These are phyloP conservation scores for Albophoma yamanashiensis DNA, from an alignment of 2,329 filamentous ascomycete species.

Conservation along the genomic window DNA sequence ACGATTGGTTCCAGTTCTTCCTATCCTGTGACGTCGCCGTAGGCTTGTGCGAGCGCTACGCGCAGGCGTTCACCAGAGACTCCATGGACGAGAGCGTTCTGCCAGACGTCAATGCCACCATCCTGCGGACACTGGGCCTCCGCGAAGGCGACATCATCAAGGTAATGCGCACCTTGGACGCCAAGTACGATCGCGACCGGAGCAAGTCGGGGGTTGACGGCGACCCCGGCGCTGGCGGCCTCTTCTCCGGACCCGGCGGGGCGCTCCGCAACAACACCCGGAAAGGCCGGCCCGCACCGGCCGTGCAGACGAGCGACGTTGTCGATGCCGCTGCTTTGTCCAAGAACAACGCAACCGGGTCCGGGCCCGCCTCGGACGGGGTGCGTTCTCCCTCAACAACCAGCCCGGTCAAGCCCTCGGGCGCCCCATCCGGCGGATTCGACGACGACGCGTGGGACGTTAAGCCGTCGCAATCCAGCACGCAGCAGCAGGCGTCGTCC, in stretches of 20 bases:
- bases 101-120: slow-evolving; percentile 74
- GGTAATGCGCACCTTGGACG: slow-evolving; percentile 81
- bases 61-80: slow-evolving; percentile 78
- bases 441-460: slow-evolving; percentile 98
- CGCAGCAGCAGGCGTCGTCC: slow-evolving; percentile 28
- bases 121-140: slow-evolving; percentile 79
- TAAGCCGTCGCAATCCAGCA: slow-evolving; percentile 54
- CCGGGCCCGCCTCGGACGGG: slow-evolving; percentile 10
- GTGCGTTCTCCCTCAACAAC: slow-evolving; percentile 10
- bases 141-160: slow-evolving; percentile 95
- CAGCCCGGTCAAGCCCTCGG: slow-evolving; percentile 17
- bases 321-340: slow-evolving; percentile 83
- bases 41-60: slow-evolving; percentile 88
- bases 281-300: slow-evolving; percentile 78
- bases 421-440: slow-evolving; percentile 48
- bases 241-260: slow-evolving; percentile 92
- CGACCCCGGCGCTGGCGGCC: slow-evolving; percentile 51
- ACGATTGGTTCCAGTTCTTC: slow-evolving; percentile 99
- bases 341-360: slow-evolving; percentile 32
- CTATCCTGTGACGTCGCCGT: slow-evolving; percentile 83
- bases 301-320: slow-evolving; percentile 75
- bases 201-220: slow-evolving; percentile 44
- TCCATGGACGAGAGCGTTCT: slow-evolving; percentile 94
- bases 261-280: slow-evolving; percentile 87
- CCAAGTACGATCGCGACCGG: slow-evolving; percentile 57